Evolutionary conservation across 352 stramenopile genomes (phyloP), one percentile per base, ranked within the genome.

Genomic region (Phytopythium helicoides): DNA sequence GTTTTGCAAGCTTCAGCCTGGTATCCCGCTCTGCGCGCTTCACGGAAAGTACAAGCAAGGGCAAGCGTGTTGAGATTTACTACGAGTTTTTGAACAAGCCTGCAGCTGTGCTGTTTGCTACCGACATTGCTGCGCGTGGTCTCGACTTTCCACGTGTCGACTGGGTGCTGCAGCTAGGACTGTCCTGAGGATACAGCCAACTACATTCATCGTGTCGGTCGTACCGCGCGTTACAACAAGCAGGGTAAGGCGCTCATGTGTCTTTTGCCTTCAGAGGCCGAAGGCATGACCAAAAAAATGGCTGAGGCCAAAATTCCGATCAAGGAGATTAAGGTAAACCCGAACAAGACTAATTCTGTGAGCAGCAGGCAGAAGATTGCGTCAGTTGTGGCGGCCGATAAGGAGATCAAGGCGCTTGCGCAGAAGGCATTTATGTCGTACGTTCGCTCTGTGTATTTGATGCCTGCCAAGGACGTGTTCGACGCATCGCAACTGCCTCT

Each of bases 31-130:
- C 1, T 89, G 97, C 77, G 90, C 96, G 6, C 79, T 99, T 12
- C 98, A 99, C 61, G 98, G 98, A 37, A 99, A 99, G 71, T 95
- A 99, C 66, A 98, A 98, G 62, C 97, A 99, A n/a, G 73, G 90
- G 91, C 9, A 98, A 97, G 62, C 90, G 98, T 36, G 97, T 98
- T 10, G 89, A 99, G 60, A 95, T 99, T 35, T 99, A 99, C 78
- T 99, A 99, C 58, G 97, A 99, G 64, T 99, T 99, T 68, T 62
- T 98, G 18, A 94, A 94, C 78, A 94, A 93, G 21, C 84, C 84
- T 0, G 79, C 86, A n/a, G 81, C 78, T 14, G 96, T 99, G 35
- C 60, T 99, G 11, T 99, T 99, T 67, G 94, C 95, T 6, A 99
- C 98, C 0, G 98, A 99, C 69, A 97, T 99, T 52, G 97, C 97